Base-by-base conservation (phyloP, 805 yeast species). In the Yarrowia alimentaria region DNA sequence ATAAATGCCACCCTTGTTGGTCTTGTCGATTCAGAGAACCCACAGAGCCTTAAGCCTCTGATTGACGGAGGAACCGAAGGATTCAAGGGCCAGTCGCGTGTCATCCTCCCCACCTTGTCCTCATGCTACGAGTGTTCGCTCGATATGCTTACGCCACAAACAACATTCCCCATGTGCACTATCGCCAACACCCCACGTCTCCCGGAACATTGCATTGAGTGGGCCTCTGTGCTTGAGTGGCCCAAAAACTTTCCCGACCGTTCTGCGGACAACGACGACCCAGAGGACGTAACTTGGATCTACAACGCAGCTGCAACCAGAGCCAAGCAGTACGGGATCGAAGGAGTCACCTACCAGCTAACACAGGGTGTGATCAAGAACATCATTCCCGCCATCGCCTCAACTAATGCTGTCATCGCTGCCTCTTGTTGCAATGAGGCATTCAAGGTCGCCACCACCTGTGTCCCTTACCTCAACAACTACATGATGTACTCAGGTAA, bases 31-130 rank as follows among this genome's bases (percentile, higher is more conserved):
- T 69, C 71, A n/a, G n/a, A n/a, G n/a, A n/a, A n/a, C 43, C 75
- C 75, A 11, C 72, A 69, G 11, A 65, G 71, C 1, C 64, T 78
- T 14, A 78, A 80, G 35, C 88, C 89, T 0, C 64, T 91, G 62
- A 79, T 93, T 12, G 99, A 91, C 63, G 97, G 97, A 4, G 99
- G 97, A 3, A 85, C 96, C 0, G 98, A 91, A 62, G 97, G 97
- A 0, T 83, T 91, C 61, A 77, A 85, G 57, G 99, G 99, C 3
- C 96, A 91, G 60, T 77, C 89, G 11, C 80, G 95, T 60, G 83
- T 88, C 11, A 88, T 91, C 29, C 67, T 89, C 13, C 98, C 99
- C 1, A 80, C 87, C 0, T 66, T 88, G 22, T 79, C 91, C 0
- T 84, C 96, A 0, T 91, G 99, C 67, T 91, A 87, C 69, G 98